Conservation (phyloP, 2,329 filamentous ascomycete species). For the Claviceps digitariae region DNA sequence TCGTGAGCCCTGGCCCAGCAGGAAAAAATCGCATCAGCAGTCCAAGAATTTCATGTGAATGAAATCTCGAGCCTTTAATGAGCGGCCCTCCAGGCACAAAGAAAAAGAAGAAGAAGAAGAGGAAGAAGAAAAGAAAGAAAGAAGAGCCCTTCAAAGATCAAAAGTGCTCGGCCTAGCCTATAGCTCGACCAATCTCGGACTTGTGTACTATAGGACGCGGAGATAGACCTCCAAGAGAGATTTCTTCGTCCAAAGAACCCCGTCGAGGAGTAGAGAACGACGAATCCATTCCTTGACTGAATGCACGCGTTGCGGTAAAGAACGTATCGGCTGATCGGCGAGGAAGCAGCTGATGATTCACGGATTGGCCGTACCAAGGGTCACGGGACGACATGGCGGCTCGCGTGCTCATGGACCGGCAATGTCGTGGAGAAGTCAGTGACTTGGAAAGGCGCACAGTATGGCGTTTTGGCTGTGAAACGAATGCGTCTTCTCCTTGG, state of each 20-base stretch:
- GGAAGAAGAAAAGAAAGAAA: neutral
- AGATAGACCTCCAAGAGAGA: conserved; percentile 30
- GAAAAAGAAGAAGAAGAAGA: neutral
- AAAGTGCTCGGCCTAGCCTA: conserved; percentile 27
- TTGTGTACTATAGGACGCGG: conserved; percentile 33
- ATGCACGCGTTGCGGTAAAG: conserved; percentile 1
- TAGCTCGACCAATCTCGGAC: conserved; percentile 38
- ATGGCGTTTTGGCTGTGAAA: conserved; percentile 38
- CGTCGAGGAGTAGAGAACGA: conserved; percentile 29
- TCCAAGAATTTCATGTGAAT: too few species aligned
- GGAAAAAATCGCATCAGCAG: too few species aligned
- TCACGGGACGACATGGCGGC: conserved; percentile 28
- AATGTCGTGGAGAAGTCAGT: conserved; percentile 30
- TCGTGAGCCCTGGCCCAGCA: too few species aligned
- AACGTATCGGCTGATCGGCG: conserved; percentile 20
- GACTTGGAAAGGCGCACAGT: conserved; percentile 32
- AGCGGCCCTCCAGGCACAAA: neutral
- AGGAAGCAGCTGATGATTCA: conserved; percentile 18
- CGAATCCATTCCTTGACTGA: conserved; percentile 19
- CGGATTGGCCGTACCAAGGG: conserved; percentile 23
- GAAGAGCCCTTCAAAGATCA: neutral
- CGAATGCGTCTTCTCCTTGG: conserved; percentile 46
- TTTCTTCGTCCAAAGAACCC: conserved; percentile 33
- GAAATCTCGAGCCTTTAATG: too few species aligned
- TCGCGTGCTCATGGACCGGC: conserved; percentile 32